Evolutionary conservation across 805 yeast genomes (phyloP), one percentile per base, ranked within the genome.

Genomic region (Monosporozyma aquatica): DNA sequence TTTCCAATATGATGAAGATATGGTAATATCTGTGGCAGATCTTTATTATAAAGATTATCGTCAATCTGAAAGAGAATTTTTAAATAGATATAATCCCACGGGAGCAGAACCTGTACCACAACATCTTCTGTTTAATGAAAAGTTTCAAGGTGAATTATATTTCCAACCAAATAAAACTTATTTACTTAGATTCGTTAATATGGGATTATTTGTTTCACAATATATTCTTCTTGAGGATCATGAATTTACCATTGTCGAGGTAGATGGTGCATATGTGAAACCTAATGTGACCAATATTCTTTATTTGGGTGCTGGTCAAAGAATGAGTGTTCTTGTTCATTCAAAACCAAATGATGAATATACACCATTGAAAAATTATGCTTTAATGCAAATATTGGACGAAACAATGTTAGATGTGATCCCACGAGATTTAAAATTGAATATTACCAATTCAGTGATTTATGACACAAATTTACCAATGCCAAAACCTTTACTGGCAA

Each of bases 51-150:
- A 67, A 25, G 66, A 72, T 39, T 70, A 78, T 47, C 62, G 65
- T 23, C 70, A 62, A 3, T 65, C 81, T 22, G 59, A 68, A 38
- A 49, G 61, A 15, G 65, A 66, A 30, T 82, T 81, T 58, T 58
- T 78, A 53, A 70, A 72, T 33, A 67, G 83, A 49, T 83, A 74
- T 55, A 83, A 83, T 51, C 94, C 94, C 17, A 82, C 89, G 2
- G 94, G 94, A 32, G 87, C 84, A 14, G 94, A 83, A 56, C 94
- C 94, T 13, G 71, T 82, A 40, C 90, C 90, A 2, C 79, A 78
- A 47, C 77, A 75, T 53, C 46, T 75, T 15, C 63, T 83, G 32
- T 73, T 82, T 55, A 82, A 82, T 57, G 85, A 83, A 49, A 68
- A 84, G 5, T 68, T 71, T 41, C 77, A 78, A 48, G 72, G 64